phyloP scores from a whole-genome alignment of 495 filamentous ascomycete genomes.

The Lophium mytilinum region DNA sequence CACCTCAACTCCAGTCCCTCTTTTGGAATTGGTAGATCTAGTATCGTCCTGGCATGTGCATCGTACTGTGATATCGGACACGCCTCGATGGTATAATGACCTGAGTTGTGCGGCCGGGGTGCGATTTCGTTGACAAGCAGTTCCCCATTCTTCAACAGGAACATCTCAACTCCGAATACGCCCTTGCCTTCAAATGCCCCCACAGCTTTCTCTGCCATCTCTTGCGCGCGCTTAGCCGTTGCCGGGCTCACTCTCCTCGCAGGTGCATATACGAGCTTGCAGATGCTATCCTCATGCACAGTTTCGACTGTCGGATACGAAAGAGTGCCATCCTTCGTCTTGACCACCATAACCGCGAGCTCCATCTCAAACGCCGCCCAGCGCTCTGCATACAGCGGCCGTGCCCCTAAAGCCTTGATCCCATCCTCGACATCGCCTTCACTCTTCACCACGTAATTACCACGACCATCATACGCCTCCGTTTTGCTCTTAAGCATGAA shows the following conservation, averaged over 20 bases:
- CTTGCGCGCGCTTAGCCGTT: slow-evolving; percentile 58
- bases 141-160: slow-evolving; percentile 63
- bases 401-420: slow-evolving; percentile 56
- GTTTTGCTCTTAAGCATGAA: slow-evolving; percentile 94
- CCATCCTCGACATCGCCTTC: slow-evolving; percentile 61
- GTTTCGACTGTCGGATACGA: slow-evolving; percentile 91
- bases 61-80: slow-evolving; percentile 86
- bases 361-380: slow-evolving; percentile 84
- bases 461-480: slow-evolving; percentile 88
- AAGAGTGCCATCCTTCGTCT: slow-evolving; percentile 69
- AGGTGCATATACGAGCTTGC: slow-evolving; percentile 86
- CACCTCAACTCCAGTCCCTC: slow-evolving; percentile 49
- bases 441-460: slow-evolving; percentile 71
- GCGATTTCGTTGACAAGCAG: slow-evolving; percentile 89
- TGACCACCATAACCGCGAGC: slow-evolving; percentile 88
- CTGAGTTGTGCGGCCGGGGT: slow-evolving; percentile 92
- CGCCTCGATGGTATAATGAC: slow-evolving; percentile 95
- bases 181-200: slow-evolving; percentile 77
- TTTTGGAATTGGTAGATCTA: slow-evolving; percentile 63
- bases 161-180: slow-evolving; percentile 96
- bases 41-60: slow-evolving; percentile 78
- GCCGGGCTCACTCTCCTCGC: slow-evolving; percentile 59
- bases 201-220: slow-evolving; percentile 71
- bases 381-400: slow-evolving; percentile 80
- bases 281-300: slow-evolving; percentile 88